phyloP scores from a whole-genome alignment of 73 alveolate species.

The Tetrahymena borealis region DNA sequence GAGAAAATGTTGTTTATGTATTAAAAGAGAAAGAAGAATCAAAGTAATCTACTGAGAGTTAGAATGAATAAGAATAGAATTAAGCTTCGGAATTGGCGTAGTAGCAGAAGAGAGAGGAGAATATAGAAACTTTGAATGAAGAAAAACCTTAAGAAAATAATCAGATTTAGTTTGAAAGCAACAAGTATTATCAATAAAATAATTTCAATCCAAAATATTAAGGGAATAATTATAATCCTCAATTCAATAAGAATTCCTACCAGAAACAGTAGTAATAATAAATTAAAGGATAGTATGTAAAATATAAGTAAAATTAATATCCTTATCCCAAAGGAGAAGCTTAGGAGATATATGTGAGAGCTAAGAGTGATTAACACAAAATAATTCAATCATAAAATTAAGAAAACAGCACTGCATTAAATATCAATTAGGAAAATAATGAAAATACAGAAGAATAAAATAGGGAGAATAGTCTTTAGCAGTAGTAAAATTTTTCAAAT shows the following conservation, averaged over 20 bases:
- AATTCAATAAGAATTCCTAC: neutral
- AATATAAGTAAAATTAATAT: neutral
- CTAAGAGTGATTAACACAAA: neutral
- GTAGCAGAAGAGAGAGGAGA: too few species aligned
- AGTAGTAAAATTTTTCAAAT: too few species aligned
- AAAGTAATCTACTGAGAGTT: neutral
- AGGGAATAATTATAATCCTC: neutral
- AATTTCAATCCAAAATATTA: too few species aligned
- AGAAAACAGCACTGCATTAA: neutral
- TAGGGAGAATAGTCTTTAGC: too few species aligned
- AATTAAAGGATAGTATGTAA: neutral
- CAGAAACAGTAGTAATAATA: neutral
- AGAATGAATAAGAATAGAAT: too few species aligned
- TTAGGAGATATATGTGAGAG: neutral
- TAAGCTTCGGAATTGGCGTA: too few species aligned
- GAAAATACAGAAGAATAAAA: too few species aligned
- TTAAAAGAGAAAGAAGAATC: neutral
- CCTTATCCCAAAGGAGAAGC: neutral
- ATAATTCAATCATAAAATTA: too few species aligned
- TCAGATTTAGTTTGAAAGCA: neutral
- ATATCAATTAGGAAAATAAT: neutral
- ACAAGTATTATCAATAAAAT: neutral
- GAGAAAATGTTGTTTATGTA: neutral
- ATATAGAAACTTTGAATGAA: neutral
- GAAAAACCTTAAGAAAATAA: neutral